These are phyloP conservation scores for Diaporthe nobilis DNA, from an alignment of 2,329 filamentous ascomycete genomes.

Conservation along the genomic window DNA sequence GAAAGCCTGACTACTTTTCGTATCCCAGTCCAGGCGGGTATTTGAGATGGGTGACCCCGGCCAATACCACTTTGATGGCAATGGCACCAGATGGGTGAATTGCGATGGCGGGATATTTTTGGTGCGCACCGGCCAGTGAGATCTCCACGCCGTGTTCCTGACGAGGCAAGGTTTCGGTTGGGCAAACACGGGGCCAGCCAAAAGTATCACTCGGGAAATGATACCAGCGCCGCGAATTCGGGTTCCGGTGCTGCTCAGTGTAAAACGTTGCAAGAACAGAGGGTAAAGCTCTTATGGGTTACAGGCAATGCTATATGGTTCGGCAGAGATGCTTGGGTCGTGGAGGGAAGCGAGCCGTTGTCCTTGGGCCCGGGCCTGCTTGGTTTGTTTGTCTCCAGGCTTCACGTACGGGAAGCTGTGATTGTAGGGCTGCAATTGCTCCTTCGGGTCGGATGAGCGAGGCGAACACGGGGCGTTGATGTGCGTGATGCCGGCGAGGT, in stretches of 20 bases:
- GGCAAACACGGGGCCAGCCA: neutral
- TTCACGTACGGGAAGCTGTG: slow-evolving; percentile 16
- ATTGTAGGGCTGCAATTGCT: slow-evolving; percentile 28
- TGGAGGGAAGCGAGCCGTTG: neutral
- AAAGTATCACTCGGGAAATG: neutral
- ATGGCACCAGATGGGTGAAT: slow-evolving; percentile 6
- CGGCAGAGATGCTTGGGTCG: neutral
- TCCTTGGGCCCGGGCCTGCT: neutral
- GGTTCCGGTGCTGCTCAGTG: neutral
- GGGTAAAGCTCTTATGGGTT: slow-evolving; percentile 8
- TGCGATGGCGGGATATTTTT: slow-evolving; percentile 13
- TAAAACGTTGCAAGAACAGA: slow-evolving; percentile 28
- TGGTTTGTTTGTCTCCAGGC: slow-evolving; percentile 30
- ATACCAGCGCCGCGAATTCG: neutral
- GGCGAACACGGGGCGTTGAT: slow-evolving; percentile 14
- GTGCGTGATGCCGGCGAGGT: neutral
- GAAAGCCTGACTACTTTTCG: slow-evolving; percentile 32
- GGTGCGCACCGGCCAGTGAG: slow-evolving; percentile 11
- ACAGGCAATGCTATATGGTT: neutral
- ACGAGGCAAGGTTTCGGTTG: slow-evolving; percentile 10
- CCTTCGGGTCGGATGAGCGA: slow-evolving; percentile 7
- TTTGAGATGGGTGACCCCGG: slow-evolving; percentile 15
- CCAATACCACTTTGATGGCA: neutral
- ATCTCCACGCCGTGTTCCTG: slow-evolving; percentile 4
- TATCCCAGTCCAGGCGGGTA: slow-evolving; percentile 18